A percentile compares a stretch with the other conserved stretches of the same genome.
These are phyloP conservation scores for Podospora pseudoanserina DNA, from an alignment of 495 filamentous ascomycete species.

Conservation along the genomic window DNA sequence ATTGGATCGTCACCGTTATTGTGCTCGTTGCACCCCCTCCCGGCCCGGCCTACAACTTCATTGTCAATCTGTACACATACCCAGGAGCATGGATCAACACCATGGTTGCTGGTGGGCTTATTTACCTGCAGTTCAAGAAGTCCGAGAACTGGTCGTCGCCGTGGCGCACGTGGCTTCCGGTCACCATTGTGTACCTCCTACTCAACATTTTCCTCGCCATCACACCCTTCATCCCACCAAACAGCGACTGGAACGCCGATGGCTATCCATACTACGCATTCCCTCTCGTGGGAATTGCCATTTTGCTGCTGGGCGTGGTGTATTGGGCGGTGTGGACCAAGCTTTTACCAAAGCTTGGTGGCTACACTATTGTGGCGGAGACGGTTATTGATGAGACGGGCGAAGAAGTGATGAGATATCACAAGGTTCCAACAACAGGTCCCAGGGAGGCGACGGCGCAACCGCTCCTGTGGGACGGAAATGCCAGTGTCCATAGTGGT, in stretches of 20 bases:
- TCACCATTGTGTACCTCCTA: constrained; percentile 42
- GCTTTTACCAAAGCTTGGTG: constrained; percentile 43
- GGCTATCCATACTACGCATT: constrained; percentile 51
- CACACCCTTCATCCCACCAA: constrained; percentile 50
- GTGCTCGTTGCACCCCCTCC: constrained; percentile 49
- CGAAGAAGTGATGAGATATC: constrained; percentile 43
- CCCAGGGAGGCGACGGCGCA: background rate
- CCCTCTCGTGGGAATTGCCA: constrained; percentile 48
- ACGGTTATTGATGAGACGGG: constrained; percentile 39
- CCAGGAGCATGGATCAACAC: constrained; percentile 52
- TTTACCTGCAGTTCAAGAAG: constrained; percentile 45
- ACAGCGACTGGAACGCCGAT: constrained; percentile 48
- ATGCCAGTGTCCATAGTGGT: background rate
- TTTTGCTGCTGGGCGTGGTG: constrained; percentile 44
- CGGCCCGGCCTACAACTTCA: constrained; percentile 43
- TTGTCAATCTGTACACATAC: constrained; percentile 53
- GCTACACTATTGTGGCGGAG: constrained; percentile 44
- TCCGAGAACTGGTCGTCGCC: constrained; percentile 44
- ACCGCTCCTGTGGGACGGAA: background rate
- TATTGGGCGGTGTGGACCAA: constrained; percentile 52
- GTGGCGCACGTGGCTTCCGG: constrained; percentile 43
- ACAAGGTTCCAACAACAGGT: constrained; percentile 1
- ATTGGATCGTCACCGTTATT: constrained; percentile 50
- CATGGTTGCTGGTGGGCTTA: constrained; percentile 47
- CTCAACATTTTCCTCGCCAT: constrained; percentile 50